Conservation (phyloP, 2,329 filamentous ascomycete genomes). For the Microsporum audouinii region DNA sequence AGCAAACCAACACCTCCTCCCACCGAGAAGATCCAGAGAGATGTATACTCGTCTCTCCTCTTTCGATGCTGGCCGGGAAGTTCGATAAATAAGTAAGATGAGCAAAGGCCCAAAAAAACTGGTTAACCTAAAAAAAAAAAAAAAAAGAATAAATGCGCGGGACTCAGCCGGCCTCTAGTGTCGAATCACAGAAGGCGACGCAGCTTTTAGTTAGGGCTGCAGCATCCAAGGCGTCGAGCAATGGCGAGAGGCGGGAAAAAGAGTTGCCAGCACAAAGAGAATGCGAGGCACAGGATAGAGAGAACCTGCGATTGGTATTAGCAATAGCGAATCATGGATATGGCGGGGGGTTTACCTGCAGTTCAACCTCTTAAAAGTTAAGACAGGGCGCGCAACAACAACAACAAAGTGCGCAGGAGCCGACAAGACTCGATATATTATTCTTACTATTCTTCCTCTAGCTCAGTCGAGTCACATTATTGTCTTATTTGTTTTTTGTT, state of each 20-base stretch:
- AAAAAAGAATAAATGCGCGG: background rate
- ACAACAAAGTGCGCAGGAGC: background rate
- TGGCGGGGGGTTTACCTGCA: background rate
- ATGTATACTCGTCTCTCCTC: no score
- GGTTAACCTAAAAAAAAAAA: background rate
- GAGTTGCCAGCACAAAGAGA: background rate
- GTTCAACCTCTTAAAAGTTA: background rate
- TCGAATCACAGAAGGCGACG: conserved; percentile 1
- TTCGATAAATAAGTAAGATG: background rate
- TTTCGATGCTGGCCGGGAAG: background rate
- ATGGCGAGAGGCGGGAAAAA: background rate
- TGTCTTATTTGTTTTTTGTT: background rate
- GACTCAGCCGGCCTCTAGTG: background rate
- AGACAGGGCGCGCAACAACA: background rate
- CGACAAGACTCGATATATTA: background rate
- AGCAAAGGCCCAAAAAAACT: background rate
- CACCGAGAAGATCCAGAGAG: background rate
- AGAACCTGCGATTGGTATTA: background rate
- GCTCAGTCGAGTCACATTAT: background rate
- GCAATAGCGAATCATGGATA: background rate
- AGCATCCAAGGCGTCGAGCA: background rate
- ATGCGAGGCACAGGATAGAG: background rate
- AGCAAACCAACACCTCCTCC: background rate
- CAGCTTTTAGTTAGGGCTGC: conserved; percentile 4
- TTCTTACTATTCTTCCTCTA: no score